Evolutionary conservation across 192 early-diverging fungal species (phyloP).

Genomic region (Nowakowskiella sp.): DNA sequence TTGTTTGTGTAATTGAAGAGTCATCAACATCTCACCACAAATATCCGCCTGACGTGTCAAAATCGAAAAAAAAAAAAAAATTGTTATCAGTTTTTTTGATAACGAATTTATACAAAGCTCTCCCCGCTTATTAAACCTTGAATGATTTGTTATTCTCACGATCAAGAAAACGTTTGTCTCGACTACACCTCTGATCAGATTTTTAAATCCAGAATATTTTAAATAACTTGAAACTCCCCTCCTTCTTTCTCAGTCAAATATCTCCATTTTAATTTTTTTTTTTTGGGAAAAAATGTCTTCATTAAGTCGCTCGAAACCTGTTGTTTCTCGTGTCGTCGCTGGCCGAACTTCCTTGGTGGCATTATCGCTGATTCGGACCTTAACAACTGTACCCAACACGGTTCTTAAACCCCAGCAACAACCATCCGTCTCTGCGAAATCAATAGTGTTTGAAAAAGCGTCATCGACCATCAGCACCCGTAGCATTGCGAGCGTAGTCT

Average conservation of each 20-base stretch:
- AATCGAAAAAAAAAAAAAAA: no score
- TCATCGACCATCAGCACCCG: constrained; percentile 17
- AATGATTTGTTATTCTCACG: constrained; percentile 78
- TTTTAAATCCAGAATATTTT: constrained; percentile 5
- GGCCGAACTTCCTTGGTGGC: not conserved
- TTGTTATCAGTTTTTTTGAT: no score
- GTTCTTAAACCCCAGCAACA: constrained; percentile 1
- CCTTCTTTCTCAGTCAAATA: not conserved
- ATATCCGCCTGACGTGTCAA: no score
- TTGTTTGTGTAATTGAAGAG: no score
- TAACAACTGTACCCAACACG: not conserved
- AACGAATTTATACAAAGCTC: no score
- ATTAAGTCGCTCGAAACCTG: constrained; percentile 6
- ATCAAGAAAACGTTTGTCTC: constrained; percentile 73
- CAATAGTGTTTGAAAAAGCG: constrained; percentile 40
- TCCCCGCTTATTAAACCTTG: no score
- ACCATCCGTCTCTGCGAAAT: constrained; percentile 35
- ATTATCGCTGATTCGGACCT: not conserved
- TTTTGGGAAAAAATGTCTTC: not conserved
- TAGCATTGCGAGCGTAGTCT: constrained; percentile 17
- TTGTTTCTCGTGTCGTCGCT: constrained; percentile 5
- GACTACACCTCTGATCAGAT: constrained; percentile 85
- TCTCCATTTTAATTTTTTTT: constrained; percentile 4
- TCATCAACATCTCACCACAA: no score
- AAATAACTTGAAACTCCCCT: not conserved